Conservation (phyloP, 805 yeast species). For the Kluyveromyces aestuarii region DNA sequence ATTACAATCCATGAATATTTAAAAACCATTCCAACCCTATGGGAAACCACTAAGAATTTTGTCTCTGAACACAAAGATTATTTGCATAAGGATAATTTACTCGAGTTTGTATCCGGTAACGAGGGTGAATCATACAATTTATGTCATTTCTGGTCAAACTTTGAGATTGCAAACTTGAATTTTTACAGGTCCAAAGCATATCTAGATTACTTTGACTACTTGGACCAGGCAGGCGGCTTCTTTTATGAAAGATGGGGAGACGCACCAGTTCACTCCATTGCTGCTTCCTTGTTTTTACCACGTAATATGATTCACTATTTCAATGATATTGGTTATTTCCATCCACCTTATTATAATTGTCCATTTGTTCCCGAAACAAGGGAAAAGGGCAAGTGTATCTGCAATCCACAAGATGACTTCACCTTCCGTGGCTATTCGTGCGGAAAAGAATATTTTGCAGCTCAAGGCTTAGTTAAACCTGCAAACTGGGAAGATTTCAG, state of each 20-base stretch:
- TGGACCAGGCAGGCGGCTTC: constrained; percentile 83
- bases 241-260: constrained; percentile 94
- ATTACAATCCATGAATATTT: constrained; percentile 68
- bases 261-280: constrained; percentile 87
- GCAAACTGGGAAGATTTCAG: constrained; percentile 57
- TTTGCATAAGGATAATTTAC: constrained; percentile 50
- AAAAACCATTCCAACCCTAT: constrained; percentile 64
- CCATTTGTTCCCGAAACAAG: constrained; percentile 60
- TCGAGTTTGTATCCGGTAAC: constrained; percentile 65
- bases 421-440: constrained; percentile 72
- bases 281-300: constrained; percentile 69
- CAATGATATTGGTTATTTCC: constrained; percentile 78
- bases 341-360: constrained; percentile 73
- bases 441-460: constrained; percentile 51
- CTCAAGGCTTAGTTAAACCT: constrained; percentile 50
- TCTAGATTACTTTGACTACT: constrained; percentile 54
- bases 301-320: constrained; percentile 69
- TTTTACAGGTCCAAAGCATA: constrained; percentile 74
- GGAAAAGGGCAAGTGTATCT: constrained; percentile 55
- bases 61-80: constrained; percentile 50
- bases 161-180: constrained; percentile 67
- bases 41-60: constrained; percentile 63
- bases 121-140: constrained; percentile 64
- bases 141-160: constrained; percentile 90
- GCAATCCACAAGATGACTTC: constrained; percentile 62